A percentile compares a stretch with the other conserved stretches of the same genome.
These are phyloP conservation scores for Lipomyces oligophaga DNA, from an alignment of 805 yeast genomes.

Conservation along the genomic window DNA sequence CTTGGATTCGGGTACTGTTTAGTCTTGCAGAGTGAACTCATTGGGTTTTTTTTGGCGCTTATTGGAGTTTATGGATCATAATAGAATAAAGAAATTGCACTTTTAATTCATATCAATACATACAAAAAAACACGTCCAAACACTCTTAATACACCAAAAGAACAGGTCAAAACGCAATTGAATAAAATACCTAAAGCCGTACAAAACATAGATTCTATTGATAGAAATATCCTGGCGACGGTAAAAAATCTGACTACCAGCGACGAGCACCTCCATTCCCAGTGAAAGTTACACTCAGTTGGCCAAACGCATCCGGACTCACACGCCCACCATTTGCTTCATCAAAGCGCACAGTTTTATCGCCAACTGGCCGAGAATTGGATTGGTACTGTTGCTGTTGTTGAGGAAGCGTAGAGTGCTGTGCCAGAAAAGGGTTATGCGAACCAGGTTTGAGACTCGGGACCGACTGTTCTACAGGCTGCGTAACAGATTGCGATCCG, in stretches of 20 bases:
- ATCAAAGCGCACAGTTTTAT: conserved; percentile 2
- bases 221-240: no score
- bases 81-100: neutral
- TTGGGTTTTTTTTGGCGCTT: neutral
- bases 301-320: conserved; percentile 32
- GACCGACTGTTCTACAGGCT: neutral
- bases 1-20: conserved; percentile 77
- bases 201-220: no score
- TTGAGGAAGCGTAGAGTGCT: conserved; percentile 1
- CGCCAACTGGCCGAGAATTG: conserved; percentile 5
- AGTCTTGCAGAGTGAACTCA: conserved; percentile 30
- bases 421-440: conserved; percentile 22
- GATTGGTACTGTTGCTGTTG: conserved; percentile 6
- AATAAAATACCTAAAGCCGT: no score
- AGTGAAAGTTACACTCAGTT: conserved; percentile 21
- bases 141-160: neutral
- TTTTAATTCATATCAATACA: neutral
- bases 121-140: neutral
- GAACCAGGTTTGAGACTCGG: conserved; percentile 15
- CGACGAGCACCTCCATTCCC: conserved; percentile 10
- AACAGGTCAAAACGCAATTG: neutral
- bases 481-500: conserved; percentile 3
- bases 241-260: no score
- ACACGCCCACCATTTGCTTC: conserved; percentile 17
- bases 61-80: neutral